phyloP scores from a whole-genome alignment of 371 early-diverging fungal species.

The Umbelopsis sp. region DNA sequence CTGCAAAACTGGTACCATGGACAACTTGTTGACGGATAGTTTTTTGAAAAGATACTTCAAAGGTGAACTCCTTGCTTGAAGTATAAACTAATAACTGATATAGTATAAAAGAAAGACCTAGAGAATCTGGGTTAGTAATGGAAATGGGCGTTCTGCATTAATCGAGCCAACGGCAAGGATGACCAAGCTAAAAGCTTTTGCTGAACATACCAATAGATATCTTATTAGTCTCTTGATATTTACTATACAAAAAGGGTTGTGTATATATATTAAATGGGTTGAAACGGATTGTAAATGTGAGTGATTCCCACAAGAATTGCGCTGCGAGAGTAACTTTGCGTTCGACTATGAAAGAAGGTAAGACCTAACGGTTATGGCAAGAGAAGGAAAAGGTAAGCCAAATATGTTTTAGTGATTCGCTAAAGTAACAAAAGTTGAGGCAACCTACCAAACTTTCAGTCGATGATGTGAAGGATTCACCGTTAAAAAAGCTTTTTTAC shows the following conservation, averaged over 20 bases:
- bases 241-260: too few species aligned
- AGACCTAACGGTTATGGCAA: background rate
- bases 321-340: background rate
- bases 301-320: background rate
- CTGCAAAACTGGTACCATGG: constrained; percentile 17
- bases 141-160: too few species aligned
- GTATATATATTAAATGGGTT: background rate
- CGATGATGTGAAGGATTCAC: background rate
- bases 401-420: background rate
- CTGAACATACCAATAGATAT: too few species aligned
- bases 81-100: background rate
- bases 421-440: background rate
- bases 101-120: background rate
- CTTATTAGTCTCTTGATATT: too few species aligned
- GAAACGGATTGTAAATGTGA: background rate
- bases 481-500: constrained; percentile 2
- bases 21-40: background rate
- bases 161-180: too few species aligned
- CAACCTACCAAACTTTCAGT: constrained; percentile 5
- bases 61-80: background rate
- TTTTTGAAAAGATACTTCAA: background rate
- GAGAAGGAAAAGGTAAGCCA: background rate
- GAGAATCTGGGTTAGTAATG: background rate
- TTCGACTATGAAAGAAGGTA: constrained; percentile 1
- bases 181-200: too few species aligned